Conservation (phyloP, 768 basidiomycete species). For the Melanogaster broomeanus region DNA sequence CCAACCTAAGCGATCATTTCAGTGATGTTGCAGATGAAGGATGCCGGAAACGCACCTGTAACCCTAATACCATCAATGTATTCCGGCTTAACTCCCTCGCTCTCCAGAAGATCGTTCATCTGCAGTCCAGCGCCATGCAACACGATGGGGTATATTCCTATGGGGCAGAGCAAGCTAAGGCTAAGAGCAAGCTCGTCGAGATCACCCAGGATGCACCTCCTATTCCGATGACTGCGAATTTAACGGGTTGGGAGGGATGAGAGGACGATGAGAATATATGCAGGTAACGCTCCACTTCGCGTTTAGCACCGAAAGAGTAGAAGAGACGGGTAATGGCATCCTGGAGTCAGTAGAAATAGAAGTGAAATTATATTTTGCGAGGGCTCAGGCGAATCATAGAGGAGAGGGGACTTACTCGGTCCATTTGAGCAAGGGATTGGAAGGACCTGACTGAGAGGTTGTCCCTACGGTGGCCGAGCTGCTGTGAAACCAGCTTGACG, state of each 20-base stretch:
- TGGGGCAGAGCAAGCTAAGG: constrained; percentile 93
- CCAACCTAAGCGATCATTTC: too few relatives aligned
- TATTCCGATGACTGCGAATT: constrained; percentile 97
- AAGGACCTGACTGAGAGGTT: constrained; percentile 43
- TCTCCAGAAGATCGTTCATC: constrained; percentile 89
- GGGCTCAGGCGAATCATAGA: not conserved
- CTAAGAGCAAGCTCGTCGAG: constrained; percentile 93
- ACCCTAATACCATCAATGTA: constrained; percentile 98
- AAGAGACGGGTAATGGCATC: constrained; percentile 92
- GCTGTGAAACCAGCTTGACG: constrained; percentile 43
- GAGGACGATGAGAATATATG: constrained; percentile 95
- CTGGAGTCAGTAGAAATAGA: constrained; percentile 75
- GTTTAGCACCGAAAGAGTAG: constrained; percentile 95
- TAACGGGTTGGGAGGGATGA: constrained; percentile 85
- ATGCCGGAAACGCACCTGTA: too few relatives aligned
- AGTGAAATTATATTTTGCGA: not conserved
- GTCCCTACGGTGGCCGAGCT: constrained; percentile 39
- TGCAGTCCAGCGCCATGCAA: constrained; percentile 97
- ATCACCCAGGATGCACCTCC: constrained; percentile 92
- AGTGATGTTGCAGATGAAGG: too few relatives aligned
- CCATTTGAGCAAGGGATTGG: constrained; percentile 71
- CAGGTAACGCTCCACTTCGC: constrained; percentile 97
- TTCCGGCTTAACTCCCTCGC: constrained; percentile 91
- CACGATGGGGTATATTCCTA: constrained; percentile 97
- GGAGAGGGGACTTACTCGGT: constrained; percentile 52